These are phyloP conservation scores for Podospora didyma DNA, from an alignment of 495 filamentous ascomycete species.

Conservation along the genomic window DNA sequence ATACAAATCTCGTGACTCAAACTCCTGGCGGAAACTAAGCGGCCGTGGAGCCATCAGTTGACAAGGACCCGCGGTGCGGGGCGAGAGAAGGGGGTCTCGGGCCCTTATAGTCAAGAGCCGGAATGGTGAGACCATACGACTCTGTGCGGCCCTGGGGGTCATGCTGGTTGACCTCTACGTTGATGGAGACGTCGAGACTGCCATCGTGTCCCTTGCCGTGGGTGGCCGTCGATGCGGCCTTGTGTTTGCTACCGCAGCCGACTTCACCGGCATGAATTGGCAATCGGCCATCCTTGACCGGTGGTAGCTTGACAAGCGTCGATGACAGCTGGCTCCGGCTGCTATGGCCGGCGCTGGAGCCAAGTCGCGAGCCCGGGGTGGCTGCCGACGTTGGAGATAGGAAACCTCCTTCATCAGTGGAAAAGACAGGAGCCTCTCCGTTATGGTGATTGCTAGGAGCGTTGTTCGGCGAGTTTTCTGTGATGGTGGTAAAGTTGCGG, in stretches of 20 bases:
- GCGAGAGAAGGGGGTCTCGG: constrained; percentile 21
- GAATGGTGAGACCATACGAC: constrained; percentile 65
- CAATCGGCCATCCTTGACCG: constrained; percentile 56
- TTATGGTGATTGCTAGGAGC: background rate
- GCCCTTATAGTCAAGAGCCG: constrained; percentile 35
- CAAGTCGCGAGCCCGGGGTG: background rate
- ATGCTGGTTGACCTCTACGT: constrained; percentile 68
- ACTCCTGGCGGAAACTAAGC: too few relatives aligned
- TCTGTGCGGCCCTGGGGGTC: constrained; percentile 58
- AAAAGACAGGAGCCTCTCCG: background rate
- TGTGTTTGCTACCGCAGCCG: constrained; percentile 60
- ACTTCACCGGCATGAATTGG: constrained; percentile 63
- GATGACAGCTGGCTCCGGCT: background rate
- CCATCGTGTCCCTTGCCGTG: constrained; percentile 55
- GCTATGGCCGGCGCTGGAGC: constrained; percentile 19
- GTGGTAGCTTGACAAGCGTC: constrained; percentile 5
- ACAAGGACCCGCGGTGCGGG: background rate
- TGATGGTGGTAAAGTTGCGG: constrained; percentile 82
- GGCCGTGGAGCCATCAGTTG: background rate
- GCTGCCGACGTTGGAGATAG: background rate
- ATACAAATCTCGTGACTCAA: too few relatives aligned
- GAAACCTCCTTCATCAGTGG: background rate
- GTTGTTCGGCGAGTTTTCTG: constrained; percentile 56
- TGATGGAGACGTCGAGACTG: constrained; percentile 62
- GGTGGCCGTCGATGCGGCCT: constrained; percentile 50